phyloP scores from a whole-genome alignment of 345 rosid genomes.

The Raphanus sativus region DNA sequence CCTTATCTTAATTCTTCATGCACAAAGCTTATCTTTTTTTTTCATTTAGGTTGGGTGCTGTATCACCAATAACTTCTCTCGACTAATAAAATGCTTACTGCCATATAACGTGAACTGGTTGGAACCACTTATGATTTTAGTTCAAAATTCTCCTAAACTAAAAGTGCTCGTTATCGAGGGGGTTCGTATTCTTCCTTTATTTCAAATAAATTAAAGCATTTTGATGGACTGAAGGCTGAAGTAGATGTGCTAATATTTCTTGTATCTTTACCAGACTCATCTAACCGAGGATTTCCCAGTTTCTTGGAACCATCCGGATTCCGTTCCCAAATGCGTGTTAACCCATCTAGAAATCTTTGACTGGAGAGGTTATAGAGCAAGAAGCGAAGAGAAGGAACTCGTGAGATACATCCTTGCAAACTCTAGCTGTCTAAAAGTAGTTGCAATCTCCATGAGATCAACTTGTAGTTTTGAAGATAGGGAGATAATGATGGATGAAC shows the following conservation, averaged over 20 bases:
- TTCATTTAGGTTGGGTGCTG: too few relatives aligned
- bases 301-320: too few relatives aligned
- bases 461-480: neutral
- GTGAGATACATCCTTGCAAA: conserved; percentile 3
- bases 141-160: neutral
- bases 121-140: neutral
- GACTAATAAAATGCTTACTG: neutral
- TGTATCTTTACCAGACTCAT: too few relatives aligned
- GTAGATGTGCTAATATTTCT: too few relatives aligned
- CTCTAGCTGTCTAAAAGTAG: neutral
- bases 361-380: too few relatives aligned
- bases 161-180: neutral
- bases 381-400: too few relatives aligned
- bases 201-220: neutral
- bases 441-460: neutral
- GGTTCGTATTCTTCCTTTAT: neutral
- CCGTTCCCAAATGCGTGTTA: too few relatives aligned
- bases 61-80: neutral
- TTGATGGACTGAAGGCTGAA: too few relatives aligned
- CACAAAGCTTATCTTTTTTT: too few relatives aligned
- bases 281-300: too few relatives aligned
- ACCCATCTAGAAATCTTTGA: too few relatives aligned
- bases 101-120: neutral
- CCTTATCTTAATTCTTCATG: too few relatives aligned
- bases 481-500: neutral